Evolutionary conservation across 2,329 filamentous ascomycete species (phyloP), one percentile per base, ranked within the genome.

Genomic region (Fusarium papillatum): DNA sequence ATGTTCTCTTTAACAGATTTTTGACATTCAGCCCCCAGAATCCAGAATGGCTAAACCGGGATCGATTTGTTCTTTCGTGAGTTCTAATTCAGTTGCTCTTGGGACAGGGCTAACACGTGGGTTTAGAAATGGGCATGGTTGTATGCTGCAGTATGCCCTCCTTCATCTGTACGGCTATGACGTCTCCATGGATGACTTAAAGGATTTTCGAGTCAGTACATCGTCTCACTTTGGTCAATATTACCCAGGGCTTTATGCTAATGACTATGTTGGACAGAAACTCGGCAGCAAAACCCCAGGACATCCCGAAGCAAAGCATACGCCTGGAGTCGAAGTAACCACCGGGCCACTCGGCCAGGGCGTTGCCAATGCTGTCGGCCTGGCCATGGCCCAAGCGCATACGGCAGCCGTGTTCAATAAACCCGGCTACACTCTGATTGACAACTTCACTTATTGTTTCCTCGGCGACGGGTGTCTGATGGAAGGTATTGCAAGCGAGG

Each of bases 21-120:
- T 95, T 99, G 95, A 97, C 89, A 86, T 99, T 98, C 92, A 99
- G 98, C 93, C 97, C 97, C 82, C 97, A 98, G 93, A 98, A 98
- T 92, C 95, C 97, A 81, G 90, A 95, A 78, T 99, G 96, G 96
- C 83, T 97, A 82, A 98, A 98, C 92, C 94, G 97, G 83, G 97
- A 99, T 88, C 94, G 97, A 86, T 99, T 99, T 84, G 95, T 99
- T 75, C 95, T 99, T 85, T 99, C 97, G 96, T 98, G 92, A 91
- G 96, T 94, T 53, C 39, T 48, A 66, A n/a, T 39, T 26, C 9
- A 26, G 36, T 46, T 5, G 50, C 38, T n/a, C 36, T 26, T 46
- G 34, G 34, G 34, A 10, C 66, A 43, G 62, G 68, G 68, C 66
- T 79, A 68, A 80, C 75, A 24, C 24, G 22, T 67, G 50, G 24